Evolutionary conservation across 176 grass and related monocot genomes (phyloP), one percentile per base, ranked within the genome.

Genomic region (Leersia perrieri): DNA sequence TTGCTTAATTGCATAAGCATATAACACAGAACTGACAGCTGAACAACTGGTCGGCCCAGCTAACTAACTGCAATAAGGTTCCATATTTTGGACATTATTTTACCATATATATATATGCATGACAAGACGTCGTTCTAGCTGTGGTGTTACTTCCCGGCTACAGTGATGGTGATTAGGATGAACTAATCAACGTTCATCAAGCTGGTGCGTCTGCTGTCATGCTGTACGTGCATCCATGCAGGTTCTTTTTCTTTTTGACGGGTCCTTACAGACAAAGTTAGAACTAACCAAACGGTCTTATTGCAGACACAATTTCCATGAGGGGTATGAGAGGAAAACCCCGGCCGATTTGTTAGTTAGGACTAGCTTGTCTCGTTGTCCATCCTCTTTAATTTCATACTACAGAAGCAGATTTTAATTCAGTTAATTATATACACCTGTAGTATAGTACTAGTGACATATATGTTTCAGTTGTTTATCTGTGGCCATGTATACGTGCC

Each of bases 41-140:
- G 31, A 81, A 80, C 84, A 66, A 61, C 70, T 29, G 13, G 35
- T 61, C n/a, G 9, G n/a, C 53, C 7, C n/a, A 58, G 53, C 70
- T 53, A 80, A 22, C 60, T 0, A 60, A 27, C 60, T 28, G 16
- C 47, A 51, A 82, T 0, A 5, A 11, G 42, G 32, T 18, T 60
- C 42, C 41, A 7, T 35, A 7, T 35, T 41, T 63, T 34, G 32
- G n/a, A 18, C 62, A n/a, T n/a, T 26, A 39, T 25, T 53, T 53
- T 39, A 23, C 32, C n/a, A n/a, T n/a, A n/a, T n/a, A n/a, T n/a
- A 29, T 45, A 39, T 12, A 57, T 22, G 16, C 14, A 27, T 25
- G 35, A 63, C 51, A 38, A 18, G 32, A 10, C 47, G 64, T 16
- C n/a, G n/a, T 25, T 26, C 13, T 11, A 45, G 39, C 39, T 71